Conservation (phyloP, 805 yeast species). For the Dipodascus albidus region DNA sequence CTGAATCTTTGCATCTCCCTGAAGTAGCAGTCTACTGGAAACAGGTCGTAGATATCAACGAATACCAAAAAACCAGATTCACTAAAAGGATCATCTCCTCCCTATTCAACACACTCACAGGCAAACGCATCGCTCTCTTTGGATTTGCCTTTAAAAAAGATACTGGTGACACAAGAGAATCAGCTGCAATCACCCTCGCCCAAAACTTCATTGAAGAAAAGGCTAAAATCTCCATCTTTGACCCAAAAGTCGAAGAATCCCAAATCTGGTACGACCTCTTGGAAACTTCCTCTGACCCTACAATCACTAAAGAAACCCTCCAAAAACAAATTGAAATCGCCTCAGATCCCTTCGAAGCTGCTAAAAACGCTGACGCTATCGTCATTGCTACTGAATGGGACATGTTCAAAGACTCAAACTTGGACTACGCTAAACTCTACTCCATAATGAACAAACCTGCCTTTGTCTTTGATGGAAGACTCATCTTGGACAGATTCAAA, state of each 20-base stretch:
- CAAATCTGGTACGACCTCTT: conserved; percentile 19
- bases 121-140: conserved; percentile 20
- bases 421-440: conserved; percentile 20
- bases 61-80: conserved; percentile 21
- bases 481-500: conserved; percentile 17
- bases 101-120: conserved; percentile 21
- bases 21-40: conserved; percentile 22
- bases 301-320: conserved; percentile 10
- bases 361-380: conserved; percentile 19
- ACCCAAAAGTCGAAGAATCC: conserved; percentile 22
- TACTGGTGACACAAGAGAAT: conserved; percentile 23
- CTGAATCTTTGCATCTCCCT: conserved; percentile 22
- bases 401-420: conserved; percentile 19
- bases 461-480: conserved; percentile 20
- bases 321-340: conserved; percentile 15
- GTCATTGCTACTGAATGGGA: conserved; percentile 24
- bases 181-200: conserved; percentile 21
- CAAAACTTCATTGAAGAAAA: conserved; percentile 19
- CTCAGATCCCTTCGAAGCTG: conserved; percentile 20
- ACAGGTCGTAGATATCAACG: conserved; percentile 23
- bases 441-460: conserved; percentile 22
- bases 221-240: conserved; percentile 21
- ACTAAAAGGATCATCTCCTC: conserved; percentile 18
- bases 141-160: conserved; percentile 25
- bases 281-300: conserved; percentile 9